phyloP scores from a whole-genome alignment of 495 filamentous ascomycete species.

The Chaetomium cochliodes region DNA sequence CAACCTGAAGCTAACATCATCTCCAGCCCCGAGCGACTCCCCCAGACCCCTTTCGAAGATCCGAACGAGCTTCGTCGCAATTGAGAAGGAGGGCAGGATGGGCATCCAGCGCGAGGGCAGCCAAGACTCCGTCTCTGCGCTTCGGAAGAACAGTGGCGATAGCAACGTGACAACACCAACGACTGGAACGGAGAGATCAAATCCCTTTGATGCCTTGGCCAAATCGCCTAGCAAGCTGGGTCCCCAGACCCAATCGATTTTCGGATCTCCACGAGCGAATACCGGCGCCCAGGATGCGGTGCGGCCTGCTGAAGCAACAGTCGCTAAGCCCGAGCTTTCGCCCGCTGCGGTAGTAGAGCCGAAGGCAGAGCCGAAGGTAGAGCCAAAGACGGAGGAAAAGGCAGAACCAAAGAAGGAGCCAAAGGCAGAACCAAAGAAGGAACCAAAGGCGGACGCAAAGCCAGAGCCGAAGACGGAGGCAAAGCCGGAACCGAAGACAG shows the following conservation, averaged over 20 bases:
- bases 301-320: neutral
- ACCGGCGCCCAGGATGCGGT: slow-evolving; percentile 18
- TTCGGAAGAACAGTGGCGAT: slow-evolving; percentile 40
- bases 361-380: neutral
- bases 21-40: slow-evolving; percentile 33
- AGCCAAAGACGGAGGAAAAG: too few relatives aligned
- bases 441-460: neutral
- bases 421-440: neutral
- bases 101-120: slow-evolving; percentile 45
- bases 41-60: slow-evolving; percentile 72
- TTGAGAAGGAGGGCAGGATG: slow-evolving; percentile 61
- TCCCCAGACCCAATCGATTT: slow-evolving; percentile 37
- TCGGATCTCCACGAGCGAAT: slow-evolving; percentile 36
- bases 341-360: slow-evolving; percentile 8
- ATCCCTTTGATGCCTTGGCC: slow-evolving; percentile 35
- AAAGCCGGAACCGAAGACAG: neutral
- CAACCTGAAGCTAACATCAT: slow-evolving; percentile 20
- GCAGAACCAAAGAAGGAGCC: too few relatives aligned
- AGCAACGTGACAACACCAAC: slow-evolving; percentile 37
- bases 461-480: neutral
- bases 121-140: slow-evolving; percentile 43
- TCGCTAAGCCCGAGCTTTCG: slow-evolving; percentile 21
- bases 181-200: slow-evolving; percentile 32
- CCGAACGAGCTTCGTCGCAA: slow-evolving; percentile 77
- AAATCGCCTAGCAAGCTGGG: slow-evolving; percentile 33